A percentile compares a stretch with the other conserved stretches of the same genome.
These are phyloP conservation scores for Boletus vermiculosoides DNA, from an alignment of 768 basidiomycete species.

Conservation along the genomic window DNA sequence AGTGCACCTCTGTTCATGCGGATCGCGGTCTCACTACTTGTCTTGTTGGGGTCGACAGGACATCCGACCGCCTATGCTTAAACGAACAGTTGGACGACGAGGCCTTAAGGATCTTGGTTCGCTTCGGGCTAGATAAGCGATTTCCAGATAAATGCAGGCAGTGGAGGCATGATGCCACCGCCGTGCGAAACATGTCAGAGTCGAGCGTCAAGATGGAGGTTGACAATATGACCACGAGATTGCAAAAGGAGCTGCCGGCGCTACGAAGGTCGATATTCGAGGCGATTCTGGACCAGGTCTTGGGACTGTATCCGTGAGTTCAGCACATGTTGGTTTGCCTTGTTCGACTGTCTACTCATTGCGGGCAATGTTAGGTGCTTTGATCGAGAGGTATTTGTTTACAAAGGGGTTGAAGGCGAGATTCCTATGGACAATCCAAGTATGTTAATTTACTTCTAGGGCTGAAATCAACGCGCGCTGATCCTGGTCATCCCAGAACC, in stretches of 20 bases:
- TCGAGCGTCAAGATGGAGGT: not conserved
- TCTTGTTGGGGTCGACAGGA: not conserved
- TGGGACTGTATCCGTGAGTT: not conserved
- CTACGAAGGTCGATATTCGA: not conserved
- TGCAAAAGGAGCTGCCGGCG: not conserved
- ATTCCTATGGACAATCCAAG: too few relatives aligned
- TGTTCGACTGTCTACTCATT: too few relatives aligned
- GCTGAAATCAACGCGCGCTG: too few relatives aligned
- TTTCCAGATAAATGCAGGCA: not conserved
- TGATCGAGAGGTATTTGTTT: too few relatives aligned
- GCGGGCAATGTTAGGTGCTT: too few relatives aligned
- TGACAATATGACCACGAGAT: not conserved
- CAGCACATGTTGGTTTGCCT: too few relatives aligned
- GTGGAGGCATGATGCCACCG: not conserved
- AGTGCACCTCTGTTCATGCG: not conserved
- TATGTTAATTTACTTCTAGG: too few relatives aligned
- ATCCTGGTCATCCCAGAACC: too few relatives aligned
- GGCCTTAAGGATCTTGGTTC: too few relatives aligned
- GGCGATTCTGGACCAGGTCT: not conserved
- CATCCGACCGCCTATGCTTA: not conserved
- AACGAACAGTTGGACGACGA: not conserved
- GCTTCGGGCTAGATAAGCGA: not conserved
- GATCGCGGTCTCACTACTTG: not conserved
- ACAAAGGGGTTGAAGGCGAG: too few relatives aligned
- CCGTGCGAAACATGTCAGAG: not conserved